A percentile compares a stretch with the other conserved stretches of the same genome.
phyloP scores from a whole-genome alignment of 2,329 filamentous ascomycete genomes.

The Stagonosporopsis chrysanthemi region DNA sequence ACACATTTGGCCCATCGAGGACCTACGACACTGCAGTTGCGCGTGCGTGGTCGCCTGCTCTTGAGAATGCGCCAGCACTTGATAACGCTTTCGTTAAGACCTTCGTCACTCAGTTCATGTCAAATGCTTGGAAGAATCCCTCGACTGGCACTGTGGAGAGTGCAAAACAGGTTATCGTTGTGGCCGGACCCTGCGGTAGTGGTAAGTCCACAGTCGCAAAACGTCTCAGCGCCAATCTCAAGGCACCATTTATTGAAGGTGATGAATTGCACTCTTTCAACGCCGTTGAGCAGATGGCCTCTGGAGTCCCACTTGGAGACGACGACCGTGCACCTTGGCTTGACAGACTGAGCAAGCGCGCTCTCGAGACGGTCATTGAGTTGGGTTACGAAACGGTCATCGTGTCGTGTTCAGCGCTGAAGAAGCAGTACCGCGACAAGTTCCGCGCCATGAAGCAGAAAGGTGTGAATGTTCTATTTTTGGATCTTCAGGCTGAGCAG shows the following conservation, averaged over 20 bases:
- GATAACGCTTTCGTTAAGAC: constrained; percentile 27
- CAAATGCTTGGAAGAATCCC: constrained; percentile 21
- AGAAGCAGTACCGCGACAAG: constrained; percentile 43
- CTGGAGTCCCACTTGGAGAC: constrained; percentile 42
- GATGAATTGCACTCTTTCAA: constrained; percentile 49
- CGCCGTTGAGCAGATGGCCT: constrained; percentile 47
- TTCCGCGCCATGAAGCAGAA: constrained; percentile 34
- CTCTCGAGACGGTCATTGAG: constrained; percentile 15
- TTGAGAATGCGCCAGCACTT: constrained; percentile 25
- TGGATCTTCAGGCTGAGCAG: constrained; percentile 47
- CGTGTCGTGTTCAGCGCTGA: constrained; percentile 54
- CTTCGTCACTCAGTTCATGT: constrained; percentile 34
- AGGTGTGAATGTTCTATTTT: constrained; percentile 38
- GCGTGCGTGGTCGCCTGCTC: constrained; percentile 23
- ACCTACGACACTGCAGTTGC: constrained; percentile 30
- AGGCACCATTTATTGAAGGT: constrained; percentile 52
- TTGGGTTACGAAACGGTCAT: constrained; percentile 32
- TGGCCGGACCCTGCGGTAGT: constrained; percentile 54
- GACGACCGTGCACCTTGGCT: constrained; percentile 34
- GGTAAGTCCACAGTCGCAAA: constrained; percentile 52
- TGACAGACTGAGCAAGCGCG: constrained; percentile 37
- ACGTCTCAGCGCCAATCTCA: constrained; percentile 39
- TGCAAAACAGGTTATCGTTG: constrained; percentile 41
- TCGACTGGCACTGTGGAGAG: neutral
- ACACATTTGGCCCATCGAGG: constrained; percentile 19